Conservation (phyloP, 192 early-diverging fungal genomes). For the Obelidium mucronatum region DNA sequence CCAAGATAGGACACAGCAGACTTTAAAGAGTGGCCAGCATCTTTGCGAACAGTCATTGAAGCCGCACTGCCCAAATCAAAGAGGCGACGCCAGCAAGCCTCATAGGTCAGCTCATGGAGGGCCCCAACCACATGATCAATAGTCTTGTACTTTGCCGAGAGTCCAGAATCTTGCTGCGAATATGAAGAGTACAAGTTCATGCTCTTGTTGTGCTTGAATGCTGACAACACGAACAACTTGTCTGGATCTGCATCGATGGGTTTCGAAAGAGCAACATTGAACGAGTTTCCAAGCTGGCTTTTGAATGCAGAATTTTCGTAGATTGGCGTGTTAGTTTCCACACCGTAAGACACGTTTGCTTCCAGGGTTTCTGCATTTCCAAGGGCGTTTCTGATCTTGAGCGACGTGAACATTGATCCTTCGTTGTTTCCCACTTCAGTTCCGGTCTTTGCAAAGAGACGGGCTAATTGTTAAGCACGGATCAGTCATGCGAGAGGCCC, state of each 20-base stretch:
- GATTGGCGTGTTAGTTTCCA: constrained; percentile 51
- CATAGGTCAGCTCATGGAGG: constrained; percentile 72
- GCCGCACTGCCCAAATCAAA: constrained; percentile 55
- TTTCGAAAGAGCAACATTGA: constrained; percentile 59
- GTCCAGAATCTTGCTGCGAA: constrained; percentile 66
- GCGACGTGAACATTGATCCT: constrained; percentile 79
- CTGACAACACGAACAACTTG: constrained; percentile 67
- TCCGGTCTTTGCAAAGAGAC: constrained; percentile 80
- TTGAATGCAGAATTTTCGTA: constrained; percentile 36
- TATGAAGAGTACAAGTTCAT: constrained; percentile 72
- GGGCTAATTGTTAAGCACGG: too few relatives aligned
- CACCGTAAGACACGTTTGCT: constrained; percentile 76
- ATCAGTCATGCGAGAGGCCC: too few relatives aligned
- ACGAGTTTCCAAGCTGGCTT: constrained; percentile 70
- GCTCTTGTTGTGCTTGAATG: constrained; percentile 69
- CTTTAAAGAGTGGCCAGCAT: constrained; percentile 87
- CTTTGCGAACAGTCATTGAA: constrained; percentile 54
- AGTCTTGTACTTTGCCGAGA: constrained; percentile 33
- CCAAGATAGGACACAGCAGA: constrained; percentile 74
- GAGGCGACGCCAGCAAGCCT: constrained; percentile 82
- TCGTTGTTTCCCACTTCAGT: constrained; percentile 91
- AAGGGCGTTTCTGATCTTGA: constrained; percentile 82
- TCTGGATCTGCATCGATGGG: constrained; percentile 80
- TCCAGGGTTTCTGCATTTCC: constrained; percentile 87
- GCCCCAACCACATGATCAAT: constrained; percentile 37